phyloP scores from a whole-genome alignment of 179 eudicot genomes.

The Beta macrorhiza region DNA sequence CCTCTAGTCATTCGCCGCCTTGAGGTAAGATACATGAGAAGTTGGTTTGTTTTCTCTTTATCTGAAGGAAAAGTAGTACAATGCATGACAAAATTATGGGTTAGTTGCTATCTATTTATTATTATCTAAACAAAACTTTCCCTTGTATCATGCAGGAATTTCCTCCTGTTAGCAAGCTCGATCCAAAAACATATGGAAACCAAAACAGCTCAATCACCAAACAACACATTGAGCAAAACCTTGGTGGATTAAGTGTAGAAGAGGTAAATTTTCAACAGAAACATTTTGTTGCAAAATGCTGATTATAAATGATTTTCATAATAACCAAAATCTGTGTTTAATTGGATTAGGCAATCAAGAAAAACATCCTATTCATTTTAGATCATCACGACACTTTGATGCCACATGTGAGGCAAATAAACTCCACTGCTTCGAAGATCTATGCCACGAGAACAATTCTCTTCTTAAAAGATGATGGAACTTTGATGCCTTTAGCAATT shows the following conservation, averaged over 20 bases:
- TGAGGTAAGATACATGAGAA: conserved; percentile 33
- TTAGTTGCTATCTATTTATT: background rate
- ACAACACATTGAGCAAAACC: conserved; percentile 38
- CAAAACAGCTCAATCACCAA: conserved; percentile 51
- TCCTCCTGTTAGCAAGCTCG: conserved; percentile 67
- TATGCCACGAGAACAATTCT: conserved; percentile 73
- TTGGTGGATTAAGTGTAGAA: conserved; percentile 40
- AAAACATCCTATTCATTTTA: conserved; percentile 49
- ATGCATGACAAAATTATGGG: background rate
- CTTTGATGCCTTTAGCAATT: conserved; percentile 68
- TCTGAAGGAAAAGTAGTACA: background rate
- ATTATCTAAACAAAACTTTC: background rate
- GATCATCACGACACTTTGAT: conserved; percentile 65
- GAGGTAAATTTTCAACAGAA: conserved; percentile 28
- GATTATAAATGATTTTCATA: background rate
- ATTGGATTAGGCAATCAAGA: conserved; percentile 44
- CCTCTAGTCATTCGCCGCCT: conserved; percentile 62
- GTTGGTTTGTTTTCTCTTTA: background rate
- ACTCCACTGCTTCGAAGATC: conserved; percentile 51
- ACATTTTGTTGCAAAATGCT: background rate
- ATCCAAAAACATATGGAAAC: conserved; percentile 46
- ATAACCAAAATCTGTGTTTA: background rate
- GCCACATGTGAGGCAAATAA: conserved; percentile 59
- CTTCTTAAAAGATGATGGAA: conserved; percentile 57
- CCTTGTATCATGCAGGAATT: conserved; percentile 45